phyloP scores from a whole-genome alignment of 2,329 filamentous ascomycete genomes.

The Aureobasidium vineae region DNA sequence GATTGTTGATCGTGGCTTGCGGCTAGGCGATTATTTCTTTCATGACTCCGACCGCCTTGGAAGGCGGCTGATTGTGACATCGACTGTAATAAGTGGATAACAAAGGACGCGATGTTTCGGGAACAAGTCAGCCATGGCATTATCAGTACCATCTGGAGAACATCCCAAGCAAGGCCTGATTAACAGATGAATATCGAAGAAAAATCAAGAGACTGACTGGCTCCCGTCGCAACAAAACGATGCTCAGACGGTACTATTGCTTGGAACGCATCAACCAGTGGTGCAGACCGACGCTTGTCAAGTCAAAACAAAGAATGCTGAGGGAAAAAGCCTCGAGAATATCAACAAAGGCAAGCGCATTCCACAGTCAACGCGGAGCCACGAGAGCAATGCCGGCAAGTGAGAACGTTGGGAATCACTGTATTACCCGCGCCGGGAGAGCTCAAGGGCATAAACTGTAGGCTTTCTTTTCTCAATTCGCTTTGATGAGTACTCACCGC shows the following conservation, averaged over 20 bases:
- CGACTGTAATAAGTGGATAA: neutral
- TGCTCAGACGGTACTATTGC: neutral
- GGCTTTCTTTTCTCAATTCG: too few relatives aligned
- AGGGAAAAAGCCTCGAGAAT: neutral
- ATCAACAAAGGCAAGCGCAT: slow-evolving; percentile 1
- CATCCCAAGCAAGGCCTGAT: neutral
- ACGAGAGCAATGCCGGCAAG: neutral
- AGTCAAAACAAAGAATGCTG: neutral
- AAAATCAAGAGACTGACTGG: neutral
- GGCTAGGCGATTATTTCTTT: neutral
- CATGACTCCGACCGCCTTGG: neutral
- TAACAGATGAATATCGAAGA: too few relatives aligned
- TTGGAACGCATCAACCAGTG: neutral
- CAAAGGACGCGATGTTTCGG: slow-evolving; percentile 1
- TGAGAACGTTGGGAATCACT: neutral
- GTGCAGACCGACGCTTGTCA: neutral
- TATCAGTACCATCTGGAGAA: neutral
- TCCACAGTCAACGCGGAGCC: neutral
- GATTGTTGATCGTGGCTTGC: slow-evolving; percentile 1
- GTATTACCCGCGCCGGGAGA: too few relatives aligned
- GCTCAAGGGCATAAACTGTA: neutral
- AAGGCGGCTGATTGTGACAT: slow-evolving; percentile 1
- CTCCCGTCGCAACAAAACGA: neutral
- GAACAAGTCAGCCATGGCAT: neutral
- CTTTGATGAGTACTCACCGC: neutral